Evolutionary conservation across 1,284 basidiomycete genomes (phyloP).

Genomic region (Xerocomus amazonicus): DNA sequence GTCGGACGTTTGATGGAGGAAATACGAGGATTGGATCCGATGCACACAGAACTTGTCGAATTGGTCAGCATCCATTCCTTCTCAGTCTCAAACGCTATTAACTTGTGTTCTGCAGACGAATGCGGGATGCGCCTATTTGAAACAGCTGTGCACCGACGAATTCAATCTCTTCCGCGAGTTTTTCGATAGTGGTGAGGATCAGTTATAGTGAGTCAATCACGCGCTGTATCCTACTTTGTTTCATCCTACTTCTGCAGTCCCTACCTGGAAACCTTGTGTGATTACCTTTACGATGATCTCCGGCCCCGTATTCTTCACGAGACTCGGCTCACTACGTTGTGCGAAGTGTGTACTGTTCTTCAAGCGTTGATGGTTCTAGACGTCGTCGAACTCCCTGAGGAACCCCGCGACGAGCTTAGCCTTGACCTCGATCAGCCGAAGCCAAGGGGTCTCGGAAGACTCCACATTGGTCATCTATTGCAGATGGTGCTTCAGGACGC

Average conservation of each 20-base stretch:
- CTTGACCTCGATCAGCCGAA: conserved; percentile 38
- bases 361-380: conserved; percentile 93
- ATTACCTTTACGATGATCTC: conserved; percentile 89
- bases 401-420: conserved; percentile 37
- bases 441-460: conserved; percentile 43
- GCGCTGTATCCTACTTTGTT: neutral
- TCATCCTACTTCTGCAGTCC: conserved; percentile 44
- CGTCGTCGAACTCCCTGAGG: conserved; percentile 41
- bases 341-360: conserved; percentile 90
- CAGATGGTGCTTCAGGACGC: conserved; percentile 91
- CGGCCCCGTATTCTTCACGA: conserved; percentile 92
- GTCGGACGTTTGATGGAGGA: conserved; percentile 72
- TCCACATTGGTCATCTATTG: conserved; percentile 72
- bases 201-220: conserved; percentile 70
- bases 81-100: neutral
- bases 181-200: conserved; percentile 80
- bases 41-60: conserved; percentile 78
- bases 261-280: conserved; percentile 87
- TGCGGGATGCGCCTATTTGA: conserved; percentile 85
- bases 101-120: conserved; percentile 55
- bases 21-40: conserved; percentile 76
- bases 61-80: conserved; percentile 48
- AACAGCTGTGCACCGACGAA: conserved; percentile 85
- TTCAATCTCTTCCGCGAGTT: conserved; percentile 81
- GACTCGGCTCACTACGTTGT: conserved; percentile 77